A percentile compares a stretch with the other conserved stretches of the same genome.
These are phyloP conservation scores for Fragaria iinumae DNA, from an alignment of 306 rosid species.

Conservation along the genomic window DNA sequence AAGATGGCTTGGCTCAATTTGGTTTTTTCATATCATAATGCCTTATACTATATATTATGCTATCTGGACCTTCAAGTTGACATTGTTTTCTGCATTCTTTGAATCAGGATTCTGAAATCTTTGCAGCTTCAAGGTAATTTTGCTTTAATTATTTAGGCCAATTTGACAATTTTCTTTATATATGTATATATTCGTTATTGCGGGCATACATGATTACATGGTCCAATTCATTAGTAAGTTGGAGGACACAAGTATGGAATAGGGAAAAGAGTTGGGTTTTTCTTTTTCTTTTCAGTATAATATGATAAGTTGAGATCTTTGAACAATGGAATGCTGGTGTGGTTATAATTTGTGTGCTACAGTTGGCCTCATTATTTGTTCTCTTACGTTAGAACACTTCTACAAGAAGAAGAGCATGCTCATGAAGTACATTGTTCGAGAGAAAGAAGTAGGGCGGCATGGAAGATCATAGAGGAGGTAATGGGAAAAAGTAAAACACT, in stretches of 20 bases:
- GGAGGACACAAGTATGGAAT: background rate
- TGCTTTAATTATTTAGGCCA: constrained; percentile 9
- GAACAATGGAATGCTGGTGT: background rate
- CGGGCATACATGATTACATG: background rate
- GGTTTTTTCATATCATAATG: background rate
- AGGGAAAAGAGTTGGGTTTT: background rate
- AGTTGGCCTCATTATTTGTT: background rate
- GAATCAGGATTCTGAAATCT: constrained; percentile 51
- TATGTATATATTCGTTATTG: background rate
- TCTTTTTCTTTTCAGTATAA: background rate
- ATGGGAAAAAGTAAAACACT: background rate
- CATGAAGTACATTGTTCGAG: constrained; percentile 82
- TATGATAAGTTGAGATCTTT: background rate
- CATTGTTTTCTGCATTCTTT: constrained; percentile 32
- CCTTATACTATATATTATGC: background rate
- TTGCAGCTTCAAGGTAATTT: constrained; percentile 60
- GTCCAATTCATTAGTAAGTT: background rate
- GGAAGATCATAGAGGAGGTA: constrained; percentile 75
- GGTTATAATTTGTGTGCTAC: constrained; percentile 13
- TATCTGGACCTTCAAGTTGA: constrained; percentile 22
- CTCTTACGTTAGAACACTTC: constrained; percentile 37
- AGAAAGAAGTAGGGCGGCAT: constrained; percentile 80
- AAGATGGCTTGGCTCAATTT: background rate
- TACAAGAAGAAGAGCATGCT: constrained; percentile 47
- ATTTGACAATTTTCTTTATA: background rate